Evolutionary conservation across 441 rosid genomes (phyloP).

Genomic region (Adansonia rubrostipa): DNA sequence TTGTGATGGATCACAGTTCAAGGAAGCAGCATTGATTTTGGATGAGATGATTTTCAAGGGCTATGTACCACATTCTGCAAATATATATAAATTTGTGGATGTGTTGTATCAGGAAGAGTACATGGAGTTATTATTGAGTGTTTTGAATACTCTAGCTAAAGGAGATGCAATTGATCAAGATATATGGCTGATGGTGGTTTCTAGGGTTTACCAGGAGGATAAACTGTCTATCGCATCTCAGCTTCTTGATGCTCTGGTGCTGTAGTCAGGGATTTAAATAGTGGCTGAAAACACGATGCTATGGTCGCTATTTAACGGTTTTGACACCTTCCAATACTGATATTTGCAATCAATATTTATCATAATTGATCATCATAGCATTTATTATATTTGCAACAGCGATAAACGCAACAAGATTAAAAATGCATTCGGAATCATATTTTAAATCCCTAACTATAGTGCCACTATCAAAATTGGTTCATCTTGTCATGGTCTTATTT

Average conservation of each 20-base stretch:
- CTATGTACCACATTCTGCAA: conserved; percentile 50
- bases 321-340: no score
- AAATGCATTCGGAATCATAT: no score
- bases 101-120: conserved; percentile 46
- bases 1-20: conserved; percentile 41
- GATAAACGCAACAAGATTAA: no score
- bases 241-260: conserved; percentile 35
- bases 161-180: conserved; percentile 44
- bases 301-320: no score
- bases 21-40: conserved; percentile 62
- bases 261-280: not conserved
- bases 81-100: conserved; percentile 43
- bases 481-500: not conserved
- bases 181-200: conserved; percentile 47
- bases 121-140: conserved; percentile 44
- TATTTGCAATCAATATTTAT: no score
- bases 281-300: no score
- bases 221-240: conserved; percentile 9
- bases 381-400: no score
- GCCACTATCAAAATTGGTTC: not conserved
- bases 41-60: conserved; percentile 87
- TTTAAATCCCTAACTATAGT: no score
- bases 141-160: conserved; percentile 43
- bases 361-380: no score
- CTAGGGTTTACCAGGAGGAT: conserved; percentile 38